A percentile compares a stretch with the other conserved stretches of the same genome.
These are phyloP conservation scores for Decorospora gaudefroyi DNA, from an alignment of 2,329 filamentous ascomycete genomes.

Conservation along the genomic window DNA sequence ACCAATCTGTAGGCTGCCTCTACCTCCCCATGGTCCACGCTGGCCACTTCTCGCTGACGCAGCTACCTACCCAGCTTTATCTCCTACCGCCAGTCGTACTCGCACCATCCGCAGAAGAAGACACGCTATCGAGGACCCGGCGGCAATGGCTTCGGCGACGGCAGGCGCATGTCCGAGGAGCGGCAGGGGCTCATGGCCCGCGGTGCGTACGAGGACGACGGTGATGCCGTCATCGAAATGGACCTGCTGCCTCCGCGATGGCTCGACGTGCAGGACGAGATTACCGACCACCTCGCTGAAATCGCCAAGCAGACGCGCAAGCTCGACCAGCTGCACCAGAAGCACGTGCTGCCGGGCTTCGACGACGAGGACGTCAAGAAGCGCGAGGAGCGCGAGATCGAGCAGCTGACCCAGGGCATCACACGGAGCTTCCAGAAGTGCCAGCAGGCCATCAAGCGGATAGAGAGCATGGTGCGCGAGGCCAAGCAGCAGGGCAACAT, in stretches of 20 bases:
- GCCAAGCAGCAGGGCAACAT: slow-evolving; percentile 72
- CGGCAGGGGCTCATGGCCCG: slow-evolving; percentile 82
- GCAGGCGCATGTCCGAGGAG: slow-evolving; percentile 60
- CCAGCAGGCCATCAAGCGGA: slow-evolving; percentile 82
- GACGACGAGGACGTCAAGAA: slow-evolving; percentile 90
- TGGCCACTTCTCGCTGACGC: slow-evolving; percentile 39
- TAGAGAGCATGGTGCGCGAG: slow-evolving; percentile 86
- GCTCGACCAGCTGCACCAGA: slow-evolving; percentile 92
- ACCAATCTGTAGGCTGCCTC: slow-evolving; percentile 80
- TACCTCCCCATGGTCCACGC: slow-evolving; percentile 9
- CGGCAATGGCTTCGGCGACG: slow-evolving; percentile 59
- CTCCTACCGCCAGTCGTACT: slow-evolving; percentile 98
- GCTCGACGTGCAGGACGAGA: slow-evolving; percentile 94
- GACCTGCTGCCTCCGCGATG: slow-evolving; percentile 92
- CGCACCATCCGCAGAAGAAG: slow-evolving; percentile 90
- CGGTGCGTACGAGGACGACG: slow-evolving; percentile 78
- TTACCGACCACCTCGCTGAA: slow-evolving; percentile 77
- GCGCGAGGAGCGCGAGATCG: slow-evolving; percentile 86
- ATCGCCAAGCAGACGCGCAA: slow-evolving; percentile 82
- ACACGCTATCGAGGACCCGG: slow-evolving; percentile 62
- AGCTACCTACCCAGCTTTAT: slow-evolving; percentile 72
- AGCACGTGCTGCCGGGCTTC: slow-evolving; percentile 94
- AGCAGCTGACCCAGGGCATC: slow-evolving; percentile 85
- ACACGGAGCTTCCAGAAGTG: slow-evolving; percentile 88
- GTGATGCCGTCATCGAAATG: slow-evolving; percentile 97